Evolutionary conservation across 2,329 filamentous ascomycete genomes (phyloP).

Genomic region (Clonostachys byssicola): DNA sequence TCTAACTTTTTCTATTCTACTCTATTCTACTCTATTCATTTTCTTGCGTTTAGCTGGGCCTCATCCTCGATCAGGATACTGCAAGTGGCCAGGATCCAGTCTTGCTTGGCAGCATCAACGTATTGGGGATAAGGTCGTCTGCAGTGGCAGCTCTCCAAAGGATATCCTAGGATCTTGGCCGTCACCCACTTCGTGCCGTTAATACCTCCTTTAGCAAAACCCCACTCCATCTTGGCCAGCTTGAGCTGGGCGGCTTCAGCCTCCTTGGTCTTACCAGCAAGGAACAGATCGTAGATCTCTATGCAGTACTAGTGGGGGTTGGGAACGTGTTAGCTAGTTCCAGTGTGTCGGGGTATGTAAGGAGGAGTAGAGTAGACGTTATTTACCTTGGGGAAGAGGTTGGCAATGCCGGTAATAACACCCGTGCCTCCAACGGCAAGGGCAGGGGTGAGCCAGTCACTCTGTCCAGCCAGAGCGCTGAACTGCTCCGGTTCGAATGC

Average conservation of each 20-base stretch:
- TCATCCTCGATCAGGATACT: constrained; percentile 7
- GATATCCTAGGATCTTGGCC: constrained; percentile 47
- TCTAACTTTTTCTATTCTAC: too few species aligned
- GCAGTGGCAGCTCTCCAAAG: constrained; percentile 43
- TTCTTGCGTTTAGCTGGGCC: background rate
- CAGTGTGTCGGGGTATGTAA: background rate
- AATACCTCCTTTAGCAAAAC: constrained; percentile 53
- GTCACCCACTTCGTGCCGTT: constrained; percentile 60
- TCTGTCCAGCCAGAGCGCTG: constrained; percentile 65
- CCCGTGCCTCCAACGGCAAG: constrained; percentile 54
- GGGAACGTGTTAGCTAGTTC: background rate
- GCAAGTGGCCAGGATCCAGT: constrained; percentile 17
- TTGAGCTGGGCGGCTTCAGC: constrained; percentile 44
- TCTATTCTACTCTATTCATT: too few species aligned
- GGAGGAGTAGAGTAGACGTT: background rate
- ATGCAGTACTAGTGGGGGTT: constrained; percentile 27
- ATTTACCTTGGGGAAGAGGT: constrained; percentile 54
- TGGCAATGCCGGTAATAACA: constrained; percentile 59
- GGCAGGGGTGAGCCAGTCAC: constrained; percentile 65
- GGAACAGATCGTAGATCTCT: constrained; percentile 41
- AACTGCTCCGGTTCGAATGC: constrained; percentile 51
- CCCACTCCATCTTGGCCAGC: constrained; percentile 48
- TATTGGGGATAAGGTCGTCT: constrained; percentile 50
- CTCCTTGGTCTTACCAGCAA: constrained; percentile 37
- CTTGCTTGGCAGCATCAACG: constrained; percentile 21